phyloP scores from a whole-genome alignment of 306 rosid genomes.

The Ammopiptanthus mongolicus region DNA sequence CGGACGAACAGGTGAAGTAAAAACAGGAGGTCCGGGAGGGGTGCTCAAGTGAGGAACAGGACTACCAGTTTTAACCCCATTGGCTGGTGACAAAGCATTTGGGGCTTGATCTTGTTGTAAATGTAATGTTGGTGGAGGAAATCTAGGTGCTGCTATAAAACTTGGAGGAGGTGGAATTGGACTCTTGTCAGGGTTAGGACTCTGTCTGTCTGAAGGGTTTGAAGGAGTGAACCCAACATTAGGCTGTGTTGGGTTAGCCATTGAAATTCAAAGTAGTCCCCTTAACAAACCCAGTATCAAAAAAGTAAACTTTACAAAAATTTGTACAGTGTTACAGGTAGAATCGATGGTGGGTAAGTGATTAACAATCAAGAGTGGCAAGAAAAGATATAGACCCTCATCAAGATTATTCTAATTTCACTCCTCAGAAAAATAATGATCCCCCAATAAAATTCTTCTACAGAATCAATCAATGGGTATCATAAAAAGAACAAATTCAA shows the following conservation, averaged over 20 bases:
- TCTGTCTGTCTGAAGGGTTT: conserved; percentile 38
- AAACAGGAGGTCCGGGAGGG: conserved; percentile 80
- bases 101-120: conserved; percentile 63
- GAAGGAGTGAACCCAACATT: conserved; percentile 57
- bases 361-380: conserved; percentile 11
- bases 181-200: conserved; percentile 41
- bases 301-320: conserved; percentile 30
- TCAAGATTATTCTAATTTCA: conserved; percentile 34
- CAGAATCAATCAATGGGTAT: neutral
- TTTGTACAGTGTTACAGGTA: neutral
- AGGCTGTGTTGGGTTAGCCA: conserved; percentile 72
- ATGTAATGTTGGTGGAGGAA: conserved; percentile 58
- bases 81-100: conserved; percentile 48
- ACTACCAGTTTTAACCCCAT: conserved; percentile 45
- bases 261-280: conserved; percentile 23
- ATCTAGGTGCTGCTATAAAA: conserved; percentile 44
- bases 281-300: conserved; percentile 31
- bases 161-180: conserved; percentile 40
- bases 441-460: too few species aligned
- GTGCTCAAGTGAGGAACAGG: conserved; percentile 63
- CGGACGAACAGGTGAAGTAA: conserved; percentile 68
- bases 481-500: too few species aligned
- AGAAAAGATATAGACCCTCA: conserved; percentile 17
- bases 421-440: too few species aligned
- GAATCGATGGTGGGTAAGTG: neutral